These are phyloP conservation scores for Gypsophila paniculata DNA, from an alignment of 179 eudicot genomes.

Conservation along the genomic window DNA sequence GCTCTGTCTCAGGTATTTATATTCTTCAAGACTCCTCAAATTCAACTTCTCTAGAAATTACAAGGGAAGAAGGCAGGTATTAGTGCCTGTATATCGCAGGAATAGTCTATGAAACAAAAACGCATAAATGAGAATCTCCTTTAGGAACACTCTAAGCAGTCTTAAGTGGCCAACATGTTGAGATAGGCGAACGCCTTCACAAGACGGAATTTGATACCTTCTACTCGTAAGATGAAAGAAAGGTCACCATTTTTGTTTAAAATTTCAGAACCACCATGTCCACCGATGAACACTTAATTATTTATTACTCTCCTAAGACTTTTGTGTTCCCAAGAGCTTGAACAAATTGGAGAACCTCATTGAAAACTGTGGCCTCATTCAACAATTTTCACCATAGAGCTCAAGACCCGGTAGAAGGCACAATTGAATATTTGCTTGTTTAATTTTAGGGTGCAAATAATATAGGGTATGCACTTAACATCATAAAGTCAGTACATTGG, in stretches of 20 bases:
- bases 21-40: constrained; percentile 60
- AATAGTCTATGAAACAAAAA: constrained; percentile 1
- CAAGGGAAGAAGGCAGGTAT: background rate
- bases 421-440: background rate
- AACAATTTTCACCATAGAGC: background rate
- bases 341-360: background rate
- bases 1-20: constrained; percentile 78
- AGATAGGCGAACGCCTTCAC: constrained; percentile 7
- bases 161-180: background rate
- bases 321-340: background rate
- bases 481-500: background rate
- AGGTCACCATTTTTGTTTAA: background rate
- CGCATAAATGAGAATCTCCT: background rate
- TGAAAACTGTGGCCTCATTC: background rate
- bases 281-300: background rate
- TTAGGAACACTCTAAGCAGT: background rate
- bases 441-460: background rate
- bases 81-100: constrained; percentile 1
- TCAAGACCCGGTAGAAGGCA: background rate
- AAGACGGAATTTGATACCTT: background rate
- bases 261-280: constrained; percentile 3
- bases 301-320: constrained; percentile 1
- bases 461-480: background rate
- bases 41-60: constrained; percentile 64
- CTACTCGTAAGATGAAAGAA: background rate